Conservation (phyloP, 345 rosid genomes). For the Gossypium ekmanianum region DNA sequence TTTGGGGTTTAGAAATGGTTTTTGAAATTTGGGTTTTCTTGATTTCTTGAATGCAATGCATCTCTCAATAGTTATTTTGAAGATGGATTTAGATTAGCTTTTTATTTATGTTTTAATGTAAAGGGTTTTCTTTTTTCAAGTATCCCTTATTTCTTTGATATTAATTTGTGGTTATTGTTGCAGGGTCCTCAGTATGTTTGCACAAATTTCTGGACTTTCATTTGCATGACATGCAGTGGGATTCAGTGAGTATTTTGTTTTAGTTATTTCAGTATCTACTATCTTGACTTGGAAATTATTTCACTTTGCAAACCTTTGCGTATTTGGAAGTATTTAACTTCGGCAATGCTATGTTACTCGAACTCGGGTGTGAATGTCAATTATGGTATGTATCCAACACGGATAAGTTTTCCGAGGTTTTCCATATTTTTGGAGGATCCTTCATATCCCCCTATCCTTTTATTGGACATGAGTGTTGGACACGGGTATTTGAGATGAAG, state of each 20-base stretch:
- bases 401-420: neutral
- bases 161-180: slow-evolving; percentile 23
- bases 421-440: neutral
- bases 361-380: neutral
- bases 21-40: neutral
- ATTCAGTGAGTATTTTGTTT: slow-evolving; percentile 71
- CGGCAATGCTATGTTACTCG: neutral
- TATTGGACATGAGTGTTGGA: neutral
- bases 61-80: neutral
- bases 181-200: slow-evolving; percentile 99
- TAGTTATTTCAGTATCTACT: slow-evolving; percentile 1
- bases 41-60: neutral
- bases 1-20: neutral
- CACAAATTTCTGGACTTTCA: slow-evolving; percentile 90
- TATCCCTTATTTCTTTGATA: slow-evolving; percentile 1
- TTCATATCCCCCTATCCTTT: neutral
- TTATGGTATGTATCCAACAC: neutral
- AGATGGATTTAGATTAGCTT: neutral
- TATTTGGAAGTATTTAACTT: neutral
- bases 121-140: neutral
- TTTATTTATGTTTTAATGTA: neutral
- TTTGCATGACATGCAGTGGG: slow-evolving; percentile 89
- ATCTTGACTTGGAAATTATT: neutral
- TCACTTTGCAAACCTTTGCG: neutral
- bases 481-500: neutral